These are phyloP conservation scores for Stachybotrys echinatus DNA, from an alignment of 2,329 filamentous ascomycete genomes.

Conservation along the genomic window DNA sequence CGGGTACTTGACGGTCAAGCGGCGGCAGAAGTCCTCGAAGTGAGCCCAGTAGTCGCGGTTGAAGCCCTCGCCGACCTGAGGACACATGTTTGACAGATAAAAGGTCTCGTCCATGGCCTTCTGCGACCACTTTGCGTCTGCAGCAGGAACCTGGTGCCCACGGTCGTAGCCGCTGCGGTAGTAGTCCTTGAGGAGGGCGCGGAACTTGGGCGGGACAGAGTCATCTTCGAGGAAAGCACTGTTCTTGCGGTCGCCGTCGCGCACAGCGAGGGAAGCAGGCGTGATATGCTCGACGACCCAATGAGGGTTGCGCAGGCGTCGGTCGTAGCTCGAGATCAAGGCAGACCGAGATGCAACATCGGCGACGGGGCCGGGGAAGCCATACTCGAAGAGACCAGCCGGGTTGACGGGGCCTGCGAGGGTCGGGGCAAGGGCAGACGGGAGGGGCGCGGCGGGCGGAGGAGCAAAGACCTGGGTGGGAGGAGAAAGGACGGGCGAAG, in stretches of 20 bases:
- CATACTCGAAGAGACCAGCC: slow-evolving; percentile 73
- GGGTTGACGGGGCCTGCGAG: slow-evolving; percentile 59
- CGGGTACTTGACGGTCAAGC: slow-evolving; percentile 75
- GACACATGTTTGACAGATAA: slow-evolving; percentile 92
- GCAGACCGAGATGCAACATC: slow-evolving; percentile 75
- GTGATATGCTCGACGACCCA: slow-evolving; percentile 99
- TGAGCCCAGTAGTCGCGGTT: slow-evolving; percentile 99
- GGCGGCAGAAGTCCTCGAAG: slow-evolving; percentile 93
- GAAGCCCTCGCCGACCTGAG: slow-evolving; percentile 96
- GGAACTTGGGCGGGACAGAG: slow-evolving; percentile 76
- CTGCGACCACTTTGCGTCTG: slow-evolving; percentile 95
- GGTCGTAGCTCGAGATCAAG: slow-evolving; percentile 84
- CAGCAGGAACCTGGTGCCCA: slow-evolving; percentile 94
- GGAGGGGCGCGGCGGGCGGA: slow-evolving; percentile 22
- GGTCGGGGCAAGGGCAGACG: slow-evolving; percentile 18
- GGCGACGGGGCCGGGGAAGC: slow-evolving; percentile 85
- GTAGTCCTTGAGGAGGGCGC: slow-evolving; percentile 88
- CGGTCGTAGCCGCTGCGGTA: slow-evolving; percentile 91
- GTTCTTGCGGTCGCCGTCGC: slow-evolving; percentile 78
- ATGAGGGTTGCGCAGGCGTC: slow-evolving; percentile 81
- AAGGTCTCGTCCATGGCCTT: slow-evolving; percentile 94
- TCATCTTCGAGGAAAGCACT: slow-evolving; percentile 79
- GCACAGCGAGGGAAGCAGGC: slow-evolving; percentile 67
- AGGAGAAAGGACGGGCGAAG: slow-evolving; percentile 32
- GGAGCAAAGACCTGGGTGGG: slow-evolving; percentile 50